Base-by-base conservation (phyloP, 78 protist genomes). In the Polysphondylium violaceum region DNA sequence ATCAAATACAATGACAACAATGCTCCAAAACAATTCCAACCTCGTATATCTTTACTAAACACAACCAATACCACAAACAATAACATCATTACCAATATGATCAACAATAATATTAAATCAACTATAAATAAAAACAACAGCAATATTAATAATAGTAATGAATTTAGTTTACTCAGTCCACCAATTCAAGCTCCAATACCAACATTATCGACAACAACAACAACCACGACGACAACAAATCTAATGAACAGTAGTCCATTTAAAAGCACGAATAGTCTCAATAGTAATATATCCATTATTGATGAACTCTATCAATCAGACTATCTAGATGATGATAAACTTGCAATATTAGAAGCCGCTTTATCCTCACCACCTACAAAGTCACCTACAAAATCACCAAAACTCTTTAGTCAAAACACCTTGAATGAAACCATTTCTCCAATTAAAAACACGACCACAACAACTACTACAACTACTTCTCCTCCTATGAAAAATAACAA, bases 371-470 rank as follows among this genome's bases (percentile, higher is more conserved):
- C 27, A 29, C 6, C 69, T 61, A 5, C 40, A 19, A n/a, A n/a
- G n/a, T n/a, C n/a, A n/a, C n/a, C n/a, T n/a, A 33, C 4, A 33
- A 29, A 5, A 31, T 4, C 69, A 29, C 41, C 69, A 33, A 5
- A 31, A 25, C 5, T 29, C 6, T 29, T 12, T 61, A 25, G 12
- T 12, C 5, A 6, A 31, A 25, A 4, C 23, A 5, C 69, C 7
- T 33, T 40, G 6, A 5, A 5, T 61, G 3, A 4, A 61, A 4
- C 69, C 6, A 61, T 29, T 61, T 29, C 69, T 56, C 12, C 59
- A 31, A 72, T 25, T 72, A 72, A 50, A 16, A 44, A 59, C 5
- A 72, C 77, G 11, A 53, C 77, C 2, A 72, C 77, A 16, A 29
- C 77, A 3, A 72, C 64, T 9, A 51, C 77, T 12, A 27, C 31